These are phyloP conservation scores for Populus davidiana DNA, from an alignment of 345 rosid species.

Conservation along the genomic window DNA sequence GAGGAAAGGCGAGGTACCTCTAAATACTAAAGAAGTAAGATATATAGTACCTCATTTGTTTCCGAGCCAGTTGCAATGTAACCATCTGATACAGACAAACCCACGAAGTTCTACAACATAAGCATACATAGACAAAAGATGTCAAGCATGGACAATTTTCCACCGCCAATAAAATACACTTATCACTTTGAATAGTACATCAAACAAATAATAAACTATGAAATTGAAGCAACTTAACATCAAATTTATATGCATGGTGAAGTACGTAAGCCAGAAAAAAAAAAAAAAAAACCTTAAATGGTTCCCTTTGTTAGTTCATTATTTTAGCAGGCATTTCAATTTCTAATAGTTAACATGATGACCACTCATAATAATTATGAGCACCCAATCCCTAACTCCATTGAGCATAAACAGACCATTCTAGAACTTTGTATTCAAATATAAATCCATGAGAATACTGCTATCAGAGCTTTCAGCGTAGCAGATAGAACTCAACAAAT, in stretches of 20 bases:
- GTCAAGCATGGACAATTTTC: not conserved
- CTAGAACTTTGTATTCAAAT: not conserved
- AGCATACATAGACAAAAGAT: constrained; percentile 7
- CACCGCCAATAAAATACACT: not conserved
- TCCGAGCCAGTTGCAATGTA: constrained; percentile 97
- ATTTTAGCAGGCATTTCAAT: not conserved
- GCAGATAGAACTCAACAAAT: not conserved
- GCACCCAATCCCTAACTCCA: not conserved
- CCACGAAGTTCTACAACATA: constrained; percentile 82
- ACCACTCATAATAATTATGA: not conserved
- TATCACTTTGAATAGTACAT: not conserved
- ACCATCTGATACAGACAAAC: constrained; percentile 89
- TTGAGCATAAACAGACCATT: not conserved
- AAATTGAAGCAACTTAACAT: not conserved
- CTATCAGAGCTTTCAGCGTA: not conserved
- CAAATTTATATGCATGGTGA: not conserved
- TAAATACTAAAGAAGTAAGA: not conserved
- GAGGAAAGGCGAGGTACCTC: not conserved
- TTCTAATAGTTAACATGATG: not conserved
- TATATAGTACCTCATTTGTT: constrained; percentile 81
- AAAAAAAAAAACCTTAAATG: not conserved
- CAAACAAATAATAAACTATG: not conserved
- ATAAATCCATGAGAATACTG: not conserved
- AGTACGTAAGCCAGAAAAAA: not conserved
- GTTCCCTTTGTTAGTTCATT: not conserved